Conservation (phyloP, 2,329 filamentous ascomycete species). For the Pyrenochaeta sp. region DNA sequence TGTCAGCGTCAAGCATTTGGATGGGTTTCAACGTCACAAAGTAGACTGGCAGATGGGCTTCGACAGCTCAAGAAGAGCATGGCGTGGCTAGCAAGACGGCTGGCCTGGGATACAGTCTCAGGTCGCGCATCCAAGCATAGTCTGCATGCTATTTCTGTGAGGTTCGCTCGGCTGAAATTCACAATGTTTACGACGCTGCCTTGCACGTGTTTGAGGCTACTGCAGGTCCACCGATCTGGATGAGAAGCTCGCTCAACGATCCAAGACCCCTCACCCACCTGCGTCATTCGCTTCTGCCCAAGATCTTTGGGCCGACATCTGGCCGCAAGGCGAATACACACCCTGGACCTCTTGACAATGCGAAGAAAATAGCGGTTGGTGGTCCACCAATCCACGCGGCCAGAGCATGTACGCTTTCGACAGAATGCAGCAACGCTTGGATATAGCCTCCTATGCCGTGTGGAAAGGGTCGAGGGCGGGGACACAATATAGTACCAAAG, state of each 20-base stretch:
- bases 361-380: neutral
- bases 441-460: neutral
- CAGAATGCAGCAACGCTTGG: constrained; percentile 2
- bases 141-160: neutral
- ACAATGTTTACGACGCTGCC: constrained; percentile 7
- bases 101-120: neutral
- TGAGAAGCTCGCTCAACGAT: constrained; percentile 8
- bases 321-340: constrained; percentile 4
- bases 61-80: neutral
- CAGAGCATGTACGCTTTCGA: neutral
- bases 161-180: neutral
- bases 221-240: constrained; percentile 28
- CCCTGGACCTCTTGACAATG: constrained; percentile 5
- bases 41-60: neutral
- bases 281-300: constrained; percentile 13
- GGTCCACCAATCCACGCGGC: neutral
- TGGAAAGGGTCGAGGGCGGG: neutral
- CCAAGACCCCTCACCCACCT: constrained; percentile 11
- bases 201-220: constrained; percentile 28
- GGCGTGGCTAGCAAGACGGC: neutral
- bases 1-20: no score
- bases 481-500: neutral
- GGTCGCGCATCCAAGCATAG: neutral
- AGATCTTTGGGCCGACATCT: constrained; percentile 1
- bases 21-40: no score